phyloP scores from a whole-genome alignment of 495 filamentous ascomycete species.

The Aspergillus egyptiacus region DNA sequence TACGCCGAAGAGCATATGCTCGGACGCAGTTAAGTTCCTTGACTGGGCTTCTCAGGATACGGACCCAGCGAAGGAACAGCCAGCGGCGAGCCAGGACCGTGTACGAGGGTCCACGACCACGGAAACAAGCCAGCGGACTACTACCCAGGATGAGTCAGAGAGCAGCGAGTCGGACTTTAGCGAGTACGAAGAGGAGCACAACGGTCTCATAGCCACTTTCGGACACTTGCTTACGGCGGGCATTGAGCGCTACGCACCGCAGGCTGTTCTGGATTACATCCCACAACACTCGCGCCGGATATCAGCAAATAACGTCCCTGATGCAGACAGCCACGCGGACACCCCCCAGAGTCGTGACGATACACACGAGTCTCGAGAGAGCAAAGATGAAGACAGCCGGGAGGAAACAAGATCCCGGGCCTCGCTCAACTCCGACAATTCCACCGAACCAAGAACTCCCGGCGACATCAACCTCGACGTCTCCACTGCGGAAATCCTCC shows the following conservation, averaged over 20 bases:
- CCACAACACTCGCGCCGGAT: conserved; percentile 27
- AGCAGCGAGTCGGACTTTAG: conserved; percentile 17
- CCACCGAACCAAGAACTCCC: conserved; percentile 7
- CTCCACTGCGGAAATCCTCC: conserved; percentile 21
- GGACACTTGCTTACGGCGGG: conserved; percentile 36
- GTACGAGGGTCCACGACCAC: conserved; percentile 13
- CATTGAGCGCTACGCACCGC: conserved; percentile 39
- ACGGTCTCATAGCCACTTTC: conserved; percentile 43
- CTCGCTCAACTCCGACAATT: conserved; percentile 21
- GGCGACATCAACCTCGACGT: conserved; percentile 22
- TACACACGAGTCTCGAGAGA: background rate
- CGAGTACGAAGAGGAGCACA: conserved; percentile 25
- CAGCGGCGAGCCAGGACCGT: no score
- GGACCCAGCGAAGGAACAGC: conserved; percentile 35
- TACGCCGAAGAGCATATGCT: conserved; percentile 76
- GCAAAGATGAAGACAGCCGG: conserved; percentile 8
- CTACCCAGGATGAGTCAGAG: conserved; percentile 10
- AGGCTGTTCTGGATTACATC: conserved; percentile 46
- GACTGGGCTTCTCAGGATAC: conserved; percentile 66
- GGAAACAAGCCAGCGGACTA: conserved; percentile 10
- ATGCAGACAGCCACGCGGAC: background rate
- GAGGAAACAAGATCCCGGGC: conserved; percentile 21
- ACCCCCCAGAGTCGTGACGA: background rate
- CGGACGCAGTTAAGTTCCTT: conserved; percentile 78
- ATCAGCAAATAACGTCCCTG: conserved; percentile 24